Base-by-base conservation (phyloP, 768 basidiomycete species). In the Lactarius evosmus region DNA sequence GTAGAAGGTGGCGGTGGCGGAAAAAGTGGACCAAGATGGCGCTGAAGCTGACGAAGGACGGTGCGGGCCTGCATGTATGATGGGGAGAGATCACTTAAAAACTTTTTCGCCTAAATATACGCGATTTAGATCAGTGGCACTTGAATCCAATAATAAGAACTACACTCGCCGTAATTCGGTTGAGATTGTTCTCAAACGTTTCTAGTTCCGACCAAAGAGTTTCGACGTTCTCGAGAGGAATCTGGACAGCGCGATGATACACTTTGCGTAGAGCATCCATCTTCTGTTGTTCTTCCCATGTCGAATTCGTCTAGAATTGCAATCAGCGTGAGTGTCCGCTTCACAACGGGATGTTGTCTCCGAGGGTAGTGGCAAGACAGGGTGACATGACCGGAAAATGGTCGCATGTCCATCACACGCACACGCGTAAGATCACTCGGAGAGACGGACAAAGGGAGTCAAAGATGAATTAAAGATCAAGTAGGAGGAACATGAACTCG, bases 211-310 rank as follows among this genome's bases (percentile, higher is more conserved):
- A 86, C 97, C 97, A 99, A 22, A 99, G 80, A 41, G 80, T 80
- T 72, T 98, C 95, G 69, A 98, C 85, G 70, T 95, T 95, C 73
- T 94, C 91, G 69, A 98, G 82, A 0, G 97, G 97, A 34, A 97
- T 93, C 72, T 93, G 91, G 25, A 98, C 90, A 3, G 93, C 96
- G 56, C 93, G 86, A 71, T 95, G 93, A 76, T 97, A 97, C 1
- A 91, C 87, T 73, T 91, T 93, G 63, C 97, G 86, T 4, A 98
- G 79, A 1, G 86, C 84, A 68, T 97, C 96, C 89, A 94, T 95
- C 74, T 94, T 93, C 72, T 96, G 93, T 70, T 95, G 92, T 67
- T 90, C 87, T 73, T 98, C 96, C 95, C 95, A 98, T 22, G 93
- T 93, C 29, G 88, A 91, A 14, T 82, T 83, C 0, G 89, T 80